Conservation (phyloP, 495 filamentous ascomycete species). For the Penicillium odoratum region DNA sequence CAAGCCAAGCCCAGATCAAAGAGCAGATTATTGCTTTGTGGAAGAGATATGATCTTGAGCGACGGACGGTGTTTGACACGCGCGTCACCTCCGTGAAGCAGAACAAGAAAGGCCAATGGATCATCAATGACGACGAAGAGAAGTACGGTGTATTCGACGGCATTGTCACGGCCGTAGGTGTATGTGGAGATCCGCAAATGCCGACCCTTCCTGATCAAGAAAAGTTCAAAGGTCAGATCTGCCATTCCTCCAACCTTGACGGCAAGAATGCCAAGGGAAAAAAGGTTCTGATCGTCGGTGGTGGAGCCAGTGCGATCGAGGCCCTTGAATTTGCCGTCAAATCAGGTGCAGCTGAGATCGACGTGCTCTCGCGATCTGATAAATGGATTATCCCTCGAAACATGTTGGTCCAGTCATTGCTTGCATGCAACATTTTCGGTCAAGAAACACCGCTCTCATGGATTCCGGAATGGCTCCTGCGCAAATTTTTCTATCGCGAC, state of each 20-base stretch:
- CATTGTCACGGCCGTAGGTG: conserved; percentile 73
- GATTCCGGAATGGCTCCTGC: conserved; percentile 74
- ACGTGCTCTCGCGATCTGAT: conserved; percentile 74
- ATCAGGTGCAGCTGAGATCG: conserved; percentile 63
- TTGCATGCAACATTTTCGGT: conserved; percentile 77
- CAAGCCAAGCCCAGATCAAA: conserved; percentile 70
- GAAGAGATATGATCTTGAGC: conserved; percentile 71
- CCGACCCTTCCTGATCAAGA: conserved; percentile 65
- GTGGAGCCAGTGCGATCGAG: conserved; percentile 81
- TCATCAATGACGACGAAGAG: conserved; percentile 74
- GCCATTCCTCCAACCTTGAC: conserved; percentile 72
- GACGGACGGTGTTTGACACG: conserved; percentile 70
- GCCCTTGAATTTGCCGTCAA: conserved; percentile 76
- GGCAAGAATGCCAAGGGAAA: conserved; percentile 70
- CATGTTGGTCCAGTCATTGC: conserved; percentile 66
- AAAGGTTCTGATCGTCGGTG: conserved; percentile 72
- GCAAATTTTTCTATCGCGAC: conserved; percentile 82
- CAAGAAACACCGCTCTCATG: conserved; percentile 71
- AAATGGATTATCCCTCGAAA: conserved; percentile 92
- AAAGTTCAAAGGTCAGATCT: conserved; percentile 65
- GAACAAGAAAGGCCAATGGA: conserved; percentile 69
- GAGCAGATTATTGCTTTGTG: conserved; percentile 69
- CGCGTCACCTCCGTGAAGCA: conserved; percentile 66
- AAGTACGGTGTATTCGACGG: conserved; percentile 73
- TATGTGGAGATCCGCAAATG: conserved; percentile 75